Conservation (phyloP, 495 filamentous ascomycete genomes). For the Xylaria telfairii region DNA sequence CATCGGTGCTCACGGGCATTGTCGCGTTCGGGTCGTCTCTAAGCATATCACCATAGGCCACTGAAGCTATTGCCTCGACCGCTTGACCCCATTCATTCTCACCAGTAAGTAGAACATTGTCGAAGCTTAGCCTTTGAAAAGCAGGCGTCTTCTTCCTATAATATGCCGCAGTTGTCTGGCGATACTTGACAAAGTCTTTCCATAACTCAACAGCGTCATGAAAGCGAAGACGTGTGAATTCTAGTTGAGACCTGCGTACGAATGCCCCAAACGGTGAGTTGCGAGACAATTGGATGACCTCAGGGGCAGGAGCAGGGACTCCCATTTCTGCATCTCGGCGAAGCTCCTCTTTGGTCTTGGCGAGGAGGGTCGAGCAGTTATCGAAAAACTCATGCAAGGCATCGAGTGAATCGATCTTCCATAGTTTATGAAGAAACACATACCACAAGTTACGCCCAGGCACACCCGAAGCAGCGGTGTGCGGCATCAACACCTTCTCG, state of each 20-base stretch:
- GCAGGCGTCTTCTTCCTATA: conserved; percentile 75
- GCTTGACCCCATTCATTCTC: conserved; percentile 52
- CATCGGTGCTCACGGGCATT: conserved; percentile 71
- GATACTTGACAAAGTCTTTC: conserved; percentile 78
- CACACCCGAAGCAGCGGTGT: conserved; percentile 65
- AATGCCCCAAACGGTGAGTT: conserved; percentile 88
- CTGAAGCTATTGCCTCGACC: conserved; percentile 58
- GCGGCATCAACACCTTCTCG: conserved; percentile 64
- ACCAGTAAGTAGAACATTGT: conserved; percentile 64
- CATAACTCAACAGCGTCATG: conserved; percentile 77
- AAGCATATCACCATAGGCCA: conserved; percentile 68
- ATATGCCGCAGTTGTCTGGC: conserved; percentile 71
- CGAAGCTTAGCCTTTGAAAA: conserved; percentile 67
- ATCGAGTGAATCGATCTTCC: conserved; percentile 82
- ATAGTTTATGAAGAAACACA: conserved; percentile 79
- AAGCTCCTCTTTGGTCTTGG: conserved; percentile 65
- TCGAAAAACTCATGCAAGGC: conserved; percentile 76
- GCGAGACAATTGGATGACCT: conserved; percentile 60
- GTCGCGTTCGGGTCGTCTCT: conserved; percentile 50
- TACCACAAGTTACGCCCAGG: conserved; percentile 87
- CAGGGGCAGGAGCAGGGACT: conserved; percentile 33
- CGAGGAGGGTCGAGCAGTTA: conserved; percentile 60
- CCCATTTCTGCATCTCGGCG: conserved; percentile 53
- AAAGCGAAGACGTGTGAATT: conserved; percentile 83
- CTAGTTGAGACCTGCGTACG: conserved; percentile 74